Evolutionary conservation across 2,329 filamentous ascomycete species (phyloP).

Genomic region (Coniella lustricola): DNA sequence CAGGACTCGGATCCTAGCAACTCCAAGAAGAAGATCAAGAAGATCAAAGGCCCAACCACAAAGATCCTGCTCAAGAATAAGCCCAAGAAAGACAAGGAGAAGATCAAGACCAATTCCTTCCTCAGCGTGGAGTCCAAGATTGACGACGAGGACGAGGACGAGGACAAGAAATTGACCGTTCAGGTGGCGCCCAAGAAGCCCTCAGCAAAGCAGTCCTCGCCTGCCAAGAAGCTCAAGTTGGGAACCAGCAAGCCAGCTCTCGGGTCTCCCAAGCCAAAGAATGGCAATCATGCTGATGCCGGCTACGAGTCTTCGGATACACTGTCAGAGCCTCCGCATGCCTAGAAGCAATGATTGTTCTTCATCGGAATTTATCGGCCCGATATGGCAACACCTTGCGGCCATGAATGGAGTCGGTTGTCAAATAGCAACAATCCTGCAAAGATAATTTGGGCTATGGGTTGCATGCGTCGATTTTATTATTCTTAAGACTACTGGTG

Average conservation of each 20-base stretch:
- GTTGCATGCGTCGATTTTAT: too few relatives aligned
- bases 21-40: slow-evolving; percentile 53
- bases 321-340: slow-evolving; percentile 44
- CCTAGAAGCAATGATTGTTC: not conserved
- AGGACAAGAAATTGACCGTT: slow-evolving; percentile 30
- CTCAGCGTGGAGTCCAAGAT: slow-evolving; percentile 42
- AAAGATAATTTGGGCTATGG: too few relatives aligned
- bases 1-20: slow-evolving; percentile 42
- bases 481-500: too few relatives aligned
- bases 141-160: slow-evolving; percentile 30
- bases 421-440: too few relatives aligned
- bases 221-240: slow-evolving; percentile 39
- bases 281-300: slow-evolving; percentile 40
- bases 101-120: slow-evolving; percentile 43
- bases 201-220: slow-evolving; percentile 32
- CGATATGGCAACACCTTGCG: too few relatives aligned
- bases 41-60: slow-evolving; percentile 39
- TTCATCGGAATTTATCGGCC: too few relatives aligned
- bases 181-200: slow-evolving; percentile 38
- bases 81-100: slow-evolving; percentile 48
- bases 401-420: too few relatives aligned
- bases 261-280: slow-evolving; percentile 43
- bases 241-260: slow-evolving; percentile 37
- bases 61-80: slow-evolving; percentile 52
- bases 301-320: slow-evolving; percentile 52